A percentile compares a stretch with the other conserved stretches of the same genome.
Evolutionary conservation across 495 filamentous ascomycete species (phyloP).

Genomic region (Xylaria palmicola): DNA sequence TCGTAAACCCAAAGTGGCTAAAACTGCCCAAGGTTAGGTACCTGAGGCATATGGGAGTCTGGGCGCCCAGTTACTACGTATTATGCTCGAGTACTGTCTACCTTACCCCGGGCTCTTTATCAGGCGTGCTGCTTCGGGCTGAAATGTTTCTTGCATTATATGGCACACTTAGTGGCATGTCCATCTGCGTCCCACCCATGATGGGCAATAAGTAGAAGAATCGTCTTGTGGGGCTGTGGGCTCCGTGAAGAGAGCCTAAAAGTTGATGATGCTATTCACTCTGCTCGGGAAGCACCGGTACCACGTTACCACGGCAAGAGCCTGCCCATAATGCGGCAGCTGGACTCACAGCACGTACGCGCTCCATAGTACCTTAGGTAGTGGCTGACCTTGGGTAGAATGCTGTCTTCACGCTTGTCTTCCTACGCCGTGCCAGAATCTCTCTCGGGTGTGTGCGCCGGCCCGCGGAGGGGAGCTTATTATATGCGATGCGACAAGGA

Average conservation of each 20-base stretch:
- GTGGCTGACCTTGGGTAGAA: too few species aligned
- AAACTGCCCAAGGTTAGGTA: too few species aligned
- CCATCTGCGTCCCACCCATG: not conserved
- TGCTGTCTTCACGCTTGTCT: not conserved
- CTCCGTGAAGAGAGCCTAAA: not conserved
- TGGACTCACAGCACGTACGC: too few species aligned
- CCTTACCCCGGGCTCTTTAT: too few species aligned
- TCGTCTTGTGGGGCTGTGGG: not conserved
- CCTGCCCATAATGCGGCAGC: not conserved
- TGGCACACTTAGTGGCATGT: not conserved
- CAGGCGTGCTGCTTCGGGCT: not conserved
- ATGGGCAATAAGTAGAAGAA: not conserved
- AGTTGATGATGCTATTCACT: not conserved
- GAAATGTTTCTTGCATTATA: not conserved
- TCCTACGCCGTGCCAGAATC: not conserved
- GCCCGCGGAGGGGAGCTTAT: not conserved
- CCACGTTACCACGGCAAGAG: not conserved
- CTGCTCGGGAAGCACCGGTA: not conserved
- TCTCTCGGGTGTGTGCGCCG: not conserved
- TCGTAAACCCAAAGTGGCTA: too few species aligned
- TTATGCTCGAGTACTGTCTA: too few species aligned
- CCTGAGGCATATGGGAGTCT: too few species aligned
- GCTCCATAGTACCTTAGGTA: too few species aligned
- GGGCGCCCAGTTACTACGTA: too few species aligned
- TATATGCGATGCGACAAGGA: slow-evolving; percentile 3